Evolutionary conservation across 2,329 filamentous ascomycete species (phyloP), one percentile per base, ranked within the genome.

Genomic region (Bimuria novae-zelandiae): DNA sequence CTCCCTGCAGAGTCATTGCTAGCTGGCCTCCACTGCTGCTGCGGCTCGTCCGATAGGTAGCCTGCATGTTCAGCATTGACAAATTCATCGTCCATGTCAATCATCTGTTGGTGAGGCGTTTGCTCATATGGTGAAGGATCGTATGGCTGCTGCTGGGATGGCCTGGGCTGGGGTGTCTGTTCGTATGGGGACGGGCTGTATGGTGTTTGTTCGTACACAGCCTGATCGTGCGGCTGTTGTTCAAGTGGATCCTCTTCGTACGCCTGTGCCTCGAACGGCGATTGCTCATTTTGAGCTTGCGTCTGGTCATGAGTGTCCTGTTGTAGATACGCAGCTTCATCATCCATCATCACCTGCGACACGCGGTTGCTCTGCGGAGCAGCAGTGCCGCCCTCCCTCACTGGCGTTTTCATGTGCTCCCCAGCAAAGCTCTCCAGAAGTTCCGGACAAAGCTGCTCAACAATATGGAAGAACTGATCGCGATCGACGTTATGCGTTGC

Each of bases 381-480:
- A 19, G 39, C 39, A 27, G 4, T 23, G 16, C 19, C 21, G 7
- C 23, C 17, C 16, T 21, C 16, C n/a, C 6, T 16, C 6, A 30
- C 14, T 12, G 40, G 32, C 16, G 16, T 17, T 37, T 29, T 41
- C 37, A 51, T 25, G 17, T 35, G 21, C 10, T 55, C 53, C 2
- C 53, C 53, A 37, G 52, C 52, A 19, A 49, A 29, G 5, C 14
- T 14, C 16, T 52, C 43, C 8, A 27, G 19, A 11, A 56, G n/a
- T 1, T 36, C 56, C 4, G 63, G 40, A 4, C 61, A 61, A 22
- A 64, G 33, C 3, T 23, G 32, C 19, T 44, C 21, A 12, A 62
- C 59, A 22, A 55, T 19, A 1, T 17, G 14, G 11, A 54, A 63
- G 49, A 74, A 74, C 0, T 55, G 36, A 4, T 19, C 30, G 45